Evolutionary conservation across 768 basidiomycete genomes (phyloP), one percentile per base, ranked within the genome.

Genomic region (Termitomyces sp.): DNA sequence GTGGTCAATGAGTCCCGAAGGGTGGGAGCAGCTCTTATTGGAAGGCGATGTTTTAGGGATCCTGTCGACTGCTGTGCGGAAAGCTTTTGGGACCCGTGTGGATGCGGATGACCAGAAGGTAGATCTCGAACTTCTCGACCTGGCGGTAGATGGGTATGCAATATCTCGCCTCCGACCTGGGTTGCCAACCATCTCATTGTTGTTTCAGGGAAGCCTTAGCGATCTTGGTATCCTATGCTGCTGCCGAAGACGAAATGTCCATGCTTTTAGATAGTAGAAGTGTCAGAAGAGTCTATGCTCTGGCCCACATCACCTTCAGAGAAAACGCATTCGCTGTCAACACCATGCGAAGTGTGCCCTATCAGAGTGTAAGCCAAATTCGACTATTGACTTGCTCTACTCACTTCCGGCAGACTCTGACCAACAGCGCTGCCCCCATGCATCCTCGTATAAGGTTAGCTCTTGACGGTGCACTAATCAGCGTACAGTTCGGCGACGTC

Each of bases 401-500:
- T 51, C 49, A 57, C 32, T 26, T 36, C 43, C 35, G 18, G 14
- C 60, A 90, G 89, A 88, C 83, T 23, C 82, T 83, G 54, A 55
- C 35, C 33, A 77, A 79, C 59, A 87, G 85, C 41, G 82, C 84
- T 30, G 86, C 87, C 1, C 88, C 88, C 0, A 83, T 85, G 61
- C 89, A 89, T 66, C 87, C 90, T 40, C 79, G 86, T 48, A 77
- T 92, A 55, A 82, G 82, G 55, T 74, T 85, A 18, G 71, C 89
- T 26, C 72, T 77, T n/a, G 77, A 76, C n/a, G 89, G 87, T 20
- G 74, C 79, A 23, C 66, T 89, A 9, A 71, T 85, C 41, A 77
- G 80, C 36, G 78, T 89, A 7, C 83, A 91, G 64, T 92, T 90
- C 62, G 89, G 89, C 32, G 89, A 92, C 69, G 84, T 88, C 1